Conservation (phyloP, 805 yeast genomes). For the Saccharomycopsis sp. region DNA sequence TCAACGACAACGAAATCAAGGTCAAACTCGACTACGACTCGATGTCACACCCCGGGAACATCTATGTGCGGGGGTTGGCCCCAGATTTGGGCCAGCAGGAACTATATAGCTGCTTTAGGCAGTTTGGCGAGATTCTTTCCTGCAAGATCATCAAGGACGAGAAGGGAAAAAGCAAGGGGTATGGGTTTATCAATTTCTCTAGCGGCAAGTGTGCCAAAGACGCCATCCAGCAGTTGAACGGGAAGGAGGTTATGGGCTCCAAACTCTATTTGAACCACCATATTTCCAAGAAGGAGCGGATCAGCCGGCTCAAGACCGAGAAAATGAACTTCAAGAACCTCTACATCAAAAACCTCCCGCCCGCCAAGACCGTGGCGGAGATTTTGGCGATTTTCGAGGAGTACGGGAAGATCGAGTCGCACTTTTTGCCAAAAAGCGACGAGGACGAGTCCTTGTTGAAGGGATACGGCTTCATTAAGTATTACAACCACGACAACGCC, state of each 20-base stretch:
- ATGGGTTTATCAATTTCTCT: constrained; percentile 64
- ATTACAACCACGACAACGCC: constrained; percentile 42
- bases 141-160: constrained; percentile 44
- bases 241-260: constrained; percentile 30
- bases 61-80: constrained; percentile 46
- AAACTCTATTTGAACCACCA: constrained; percentile 51
- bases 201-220: constrained; percentile 50
- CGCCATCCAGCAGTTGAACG: constrained; percentile 53
- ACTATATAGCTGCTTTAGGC: constrained; percentile 32
- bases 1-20: neutral
- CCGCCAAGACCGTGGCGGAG: constrained; percentile 31
- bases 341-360: constrained; percentile 47
- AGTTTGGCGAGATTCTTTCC: constrained; percentile 37
- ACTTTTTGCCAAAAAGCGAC: constrained; percentile 45
- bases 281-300: constrained; percentile 56
- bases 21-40: constrained; percentile 25
- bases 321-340: constrained; percentile 46
- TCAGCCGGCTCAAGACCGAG: constrained; percentile 38
- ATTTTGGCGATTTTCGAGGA: constrained; percentile 38
- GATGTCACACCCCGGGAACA: constrained; percentile 50
- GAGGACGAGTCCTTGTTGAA: constrained; percentile 28
- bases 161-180: constrained; percentile 40
- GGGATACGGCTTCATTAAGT: constrained; percentile 51
- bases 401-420: constrained; percentile 43
- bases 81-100: constrained; percentile 34